phyloP scores from a whole-genome alignment of 2,329 filamentous ascomycete species.

The Colletotrichum noveboracense region DNA sequence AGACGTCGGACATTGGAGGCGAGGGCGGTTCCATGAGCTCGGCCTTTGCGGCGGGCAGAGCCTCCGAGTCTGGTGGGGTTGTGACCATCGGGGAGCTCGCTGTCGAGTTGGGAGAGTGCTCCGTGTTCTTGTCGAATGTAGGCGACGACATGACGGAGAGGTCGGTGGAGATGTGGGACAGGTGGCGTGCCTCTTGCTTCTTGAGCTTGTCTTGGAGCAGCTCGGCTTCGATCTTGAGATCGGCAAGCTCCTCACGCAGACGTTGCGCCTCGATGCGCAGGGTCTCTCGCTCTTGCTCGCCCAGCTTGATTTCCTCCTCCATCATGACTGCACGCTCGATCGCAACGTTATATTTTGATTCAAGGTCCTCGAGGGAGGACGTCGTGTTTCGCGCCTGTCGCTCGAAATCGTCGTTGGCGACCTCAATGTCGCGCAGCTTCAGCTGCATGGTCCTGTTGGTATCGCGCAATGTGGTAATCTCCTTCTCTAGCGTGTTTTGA shows the following conservation, averaged over 20 bases:
- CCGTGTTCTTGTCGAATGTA: conserved; percentile 73
- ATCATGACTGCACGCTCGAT: conserved; percentile 93
- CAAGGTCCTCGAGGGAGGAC: conserved; percentile 93
- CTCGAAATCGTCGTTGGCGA: conserved; percentile 98
- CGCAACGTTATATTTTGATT: conserved; percentile 94
- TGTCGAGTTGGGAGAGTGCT: conserved; percentile 80
- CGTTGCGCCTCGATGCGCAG: conserved; percentile 91
- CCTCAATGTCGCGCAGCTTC: conserved; percentile 90
- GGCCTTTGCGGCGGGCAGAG: conserved; percentile 44
- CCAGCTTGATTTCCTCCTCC: conserved; percentile 91
- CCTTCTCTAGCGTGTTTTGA: conserved; percentile 89
- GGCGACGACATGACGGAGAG: conserved; percentile 71
- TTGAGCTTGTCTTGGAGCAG: conserved; percentile 94
- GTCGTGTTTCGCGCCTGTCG: conserved; percentile 94
- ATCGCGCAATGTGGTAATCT: conserved; percentile 91
- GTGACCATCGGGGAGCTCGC: conserved; percentile 88
- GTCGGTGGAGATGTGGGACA: conserved; percentile 66
- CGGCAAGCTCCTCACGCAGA: conserved; percentile 86
- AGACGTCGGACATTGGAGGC: conserved; percentile 89
- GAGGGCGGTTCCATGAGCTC: conserved; percentile 86
- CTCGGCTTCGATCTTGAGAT: conserved; percentile 93
- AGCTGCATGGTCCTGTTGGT: conserved; percentile 81
- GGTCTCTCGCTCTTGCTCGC: conserved; percentile 88
- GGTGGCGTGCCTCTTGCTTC: conserved; percentile 65
- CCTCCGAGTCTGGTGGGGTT: conserved; percentile 72